A percentile compares a stretch with the other conserved stretches of the same genome.
These are phyloP conservation scores for Nyctanthes arbortristis DNA, from an alignment of 257 asterid species.

Conservation along the genomic window DNA sequence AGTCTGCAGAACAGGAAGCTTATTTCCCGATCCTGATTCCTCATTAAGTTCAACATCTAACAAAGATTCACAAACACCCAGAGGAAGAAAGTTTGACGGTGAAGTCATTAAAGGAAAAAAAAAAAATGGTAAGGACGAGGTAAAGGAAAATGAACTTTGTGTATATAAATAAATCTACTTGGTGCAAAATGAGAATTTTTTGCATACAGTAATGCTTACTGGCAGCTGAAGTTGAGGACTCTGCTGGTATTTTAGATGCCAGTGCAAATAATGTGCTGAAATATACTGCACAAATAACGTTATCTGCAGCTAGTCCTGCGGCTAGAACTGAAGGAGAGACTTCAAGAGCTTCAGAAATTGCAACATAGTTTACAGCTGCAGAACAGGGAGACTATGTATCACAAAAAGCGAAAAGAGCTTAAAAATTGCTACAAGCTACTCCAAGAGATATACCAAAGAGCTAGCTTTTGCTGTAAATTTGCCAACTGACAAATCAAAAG, in stretches of 20 bases:
- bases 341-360: constrained; percentile 81
- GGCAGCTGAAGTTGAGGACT: constrained; percentile 41
- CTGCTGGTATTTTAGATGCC: constrained; percentile 83
- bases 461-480: not conserved
- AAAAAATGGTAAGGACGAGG: not conserved
- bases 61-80: constrained; percentile 15
- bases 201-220: constrained; percentile 41
- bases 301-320: constrained; percentile 98
- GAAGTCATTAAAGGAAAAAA: not conserved
- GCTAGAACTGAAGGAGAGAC: constrained; percentile 85
- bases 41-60: constrained; percentile 41
- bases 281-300: constrained; percentile 89
- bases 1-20: constrained; percentile 69
- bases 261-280: constrained; percentile 78
- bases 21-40: constrained; percentile 47
- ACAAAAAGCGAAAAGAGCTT: not conserved
- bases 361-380: constrained; percentile 95
- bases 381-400: constrained; percentile 14
- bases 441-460: not conserved
- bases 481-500: constrained; percentile 3
- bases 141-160: not conserved
- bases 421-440: not conserved
- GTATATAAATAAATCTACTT: not conserved
- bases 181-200: not conserved
- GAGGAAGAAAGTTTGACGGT: no score